These are phyloP conservation scores for Platanthera zijinensis DNA, from an alignment of 106 monocot genomes.

Conservation along the genomic window DNA sequence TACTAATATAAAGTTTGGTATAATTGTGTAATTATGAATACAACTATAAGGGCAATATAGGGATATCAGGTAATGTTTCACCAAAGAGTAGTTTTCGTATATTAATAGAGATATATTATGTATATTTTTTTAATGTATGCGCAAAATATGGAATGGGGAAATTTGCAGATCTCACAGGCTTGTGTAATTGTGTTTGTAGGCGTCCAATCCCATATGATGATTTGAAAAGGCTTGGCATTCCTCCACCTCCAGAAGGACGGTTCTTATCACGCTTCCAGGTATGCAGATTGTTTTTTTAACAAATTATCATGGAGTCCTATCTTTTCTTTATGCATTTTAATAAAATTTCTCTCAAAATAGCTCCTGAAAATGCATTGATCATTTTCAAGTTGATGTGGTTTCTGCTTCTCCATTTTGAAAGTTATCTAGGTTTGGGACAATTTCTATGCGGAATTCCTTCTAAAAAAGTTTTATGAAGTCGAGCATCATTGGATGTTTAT, in stretches of 20 bases:
- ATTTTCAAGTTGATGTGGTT: background rate
- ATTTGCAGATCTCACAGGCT: background rate
- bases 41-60: too few relatives aligned
- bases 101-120: too few relatives aligned
- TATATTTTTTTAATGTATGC: too few relatives aligned
- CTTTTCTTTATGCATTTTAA: background rate
- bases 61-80: too few relatives aligned
- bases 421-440: too few relatives aligned
- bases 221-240: constrained; percentile 84
- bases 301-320: background rate
- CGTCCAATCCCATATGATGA: constrained; percentile 85
- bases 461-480: too few relatives aligned
- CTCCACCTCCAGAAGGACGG: constrained; percentile 77
- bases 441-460: too few relatives aligned
- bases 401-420: background rate
- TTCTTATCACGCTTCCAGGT: constrained; percentile 85
- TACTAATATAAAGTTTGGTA: too few relatives aligned
- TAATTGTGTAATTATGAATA: too few relatives aligned
- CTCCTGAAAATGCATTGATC: background rate
- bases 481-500: too few relatives aligned
- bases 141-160: background rate
- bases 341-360: background rate
- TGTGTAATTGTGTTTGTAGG: constrained; percentile 32
- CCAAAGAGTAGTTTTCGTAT: too few relatives aligned
- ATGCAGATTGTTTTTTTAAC: background rate